phyloP scores from a whole-genome alignment of 129 eudicot genomes.

The carrot (Daucus carota) region DH1_v3.0 NC_030387.2:26991501-26992000 shows the following conservation, averaged over 20 bases:
- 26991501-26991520: conserved; percentile 60
- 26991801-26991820: no score
- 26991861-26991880: not conserved
- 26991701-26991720: conserved; percentile 69
- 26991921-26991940: no score
- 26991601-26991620: conserved; percentile 81
- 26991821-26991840: not conserved
- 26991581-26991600: conserved; percentile 86
- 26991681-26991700: conserved; percentile 89
- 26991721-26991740: conserved; percentile 72
- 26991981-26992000: conserved; percentile 69
- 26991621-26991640: conserved; percentile 85
- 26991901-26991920: not conserved
- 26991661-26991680: conserved; percentile 84
- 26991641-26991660: conserved; percentile 90
- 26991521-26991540: conserved; percentile 86
- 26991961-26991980: conserved; percentile 60
- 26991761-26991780: conserved; percentile 88
- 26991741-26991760: conserved; percentile 78
- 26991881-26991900: no score
- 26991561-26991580: conserved; percentile 90
- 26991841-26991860: not conserved
- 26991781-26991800: conserved; percentile 40
- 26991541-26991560: conserved; percentile 72
- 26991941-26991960: conserved; percentile 92